Conservation (phyloP, 1,139 yeast species). For the Geotrichum histeridarum region DNA sequence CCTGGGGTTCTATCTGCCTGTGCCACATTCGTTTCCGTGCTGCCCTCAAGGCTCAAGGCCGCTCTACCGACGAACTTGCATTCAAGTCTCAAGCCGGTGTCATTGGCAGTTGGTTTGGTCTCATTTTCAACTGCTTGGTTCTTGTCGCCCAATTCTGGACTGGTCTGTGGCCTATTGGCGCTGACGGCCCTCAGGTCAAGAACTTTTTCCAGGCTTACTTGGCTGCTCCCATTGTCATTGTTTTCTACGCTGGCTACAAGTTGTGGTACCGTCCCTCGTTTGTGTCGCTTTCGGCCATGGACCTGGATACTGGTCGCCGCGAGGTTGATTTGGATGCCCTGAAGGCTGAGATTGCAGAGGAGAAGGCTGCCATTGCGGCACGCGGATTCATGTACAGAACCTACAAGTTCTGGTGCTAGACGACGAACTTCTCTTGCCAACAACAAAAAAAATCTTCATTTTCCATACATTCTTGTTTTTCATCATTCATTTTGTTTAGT, state of each 20-base stretch:
- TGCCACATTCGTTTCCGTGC: constrained; percentile 75
- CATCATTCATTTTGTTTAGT: not conserved
- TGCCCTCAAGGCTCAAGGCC: constrained; percentile 63
- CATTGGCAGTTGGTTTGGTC: constrained; percentile 64
- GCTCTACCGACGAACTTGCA: constrained; percentile 60
- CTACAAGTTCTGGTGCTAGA: constrained; percentile 49
- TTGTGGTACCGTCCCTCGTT: constrained; percentile 44
- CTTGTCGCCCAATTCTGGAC: constrained; percentile 79
- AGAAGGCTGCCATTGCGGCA: constrained; percentile 39
- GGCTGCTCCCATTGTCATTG: constrained; percentile 50
- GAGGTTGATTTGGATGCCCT: constrained; percentile 50
- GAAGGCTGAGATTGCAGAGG: constrained; percentile 49
- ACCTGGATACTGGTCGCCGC: constrained; percentile 52
- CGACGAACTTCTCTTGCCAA: not conserved
- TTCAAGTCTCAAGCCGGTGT: constrained; percentile 66
- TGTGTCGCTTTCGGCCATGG: constrained; percentile 48
- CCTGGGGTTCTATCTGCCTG: constrained; percentile 75
- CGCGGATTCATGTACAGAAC: constrained; percentile 39
- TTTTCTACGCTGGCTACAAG: constrained; percentile 50
- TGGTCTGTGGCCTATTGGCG: constrained; percentile 65
- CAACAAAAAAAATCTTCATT: not conserved
- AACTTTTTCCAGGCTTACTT: constrained; percentile 51
- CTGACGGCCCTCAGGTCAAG: constrained; percentile 39
- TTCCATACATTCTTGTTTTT: not conserved
- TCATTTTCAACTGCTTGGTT: constrained; percentile 55